These are phyloP conservation scores for Ustilago sp. DNA, from an alignment of 1,284 basidiomycete species.

Conservation along the genomic window DNA sequence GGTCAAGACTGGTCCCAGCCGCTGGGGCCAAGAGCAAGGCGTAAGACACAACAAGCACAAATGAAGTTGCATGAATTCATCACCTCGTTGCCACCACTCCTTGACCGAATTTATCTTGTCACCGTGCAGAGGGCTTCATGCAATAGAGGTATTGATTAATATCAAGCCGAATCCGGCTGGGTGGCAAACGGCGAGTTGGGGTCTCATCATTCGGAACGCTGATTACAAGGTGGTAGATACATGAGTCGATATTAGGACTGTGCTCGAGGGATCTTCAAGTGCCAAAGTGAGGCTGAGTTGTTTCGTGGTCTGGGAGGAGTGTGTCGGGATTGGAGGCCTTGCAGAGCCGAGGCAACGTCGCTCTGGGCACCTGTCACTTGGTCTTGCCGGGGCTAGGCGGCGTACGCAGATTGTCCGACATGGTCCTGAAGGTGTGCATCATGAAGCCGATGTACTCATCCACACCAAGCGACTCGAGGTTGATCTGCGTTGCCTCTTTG, in stretches of 20 bases:
- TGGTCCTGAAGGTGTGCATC: constrained; percentile 16
- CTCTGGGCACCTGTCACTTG: neutral
- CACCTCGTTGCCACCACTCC: neutral
- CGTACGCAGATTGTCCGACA: constrained; percentile 12
- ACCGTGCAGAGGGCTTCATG: neutral
- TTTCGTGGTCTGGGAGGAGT: neutral
- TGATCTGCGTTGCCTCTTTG: constrained; percentile 23
- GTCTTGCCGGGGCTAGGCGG: neutral
- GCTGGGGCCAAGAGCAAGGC: constrained; percentile 2
- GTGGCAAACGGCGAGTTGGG: neutral
- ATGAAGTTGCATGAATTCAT: neutral
- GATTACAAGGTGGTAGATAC: neutral
- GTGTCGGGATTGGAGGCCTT: neutral
- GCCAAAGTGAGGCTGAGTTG: neutral
- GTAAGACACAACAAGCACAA: neutral
- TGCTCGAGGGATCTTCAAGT: neutral
- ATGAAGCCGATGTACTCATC: constrained; percentile 41
- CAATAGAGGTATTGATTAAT: neutral
- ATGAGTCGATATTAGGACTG: neutral
- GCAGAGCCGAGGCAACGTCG: neutral
- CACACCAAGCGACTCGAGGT: constrained; percentile 33
- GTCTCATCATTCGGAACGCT: neutral
- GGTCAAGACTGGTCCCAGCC: neutral
- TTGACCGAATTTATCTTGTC: neutral
- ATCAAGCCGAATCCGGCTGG: neutral